Evolutionary conservation across 345 rosid genomes (phyloP), one percentile per base, ranked within the genome.

Genomic region (Bruguiera parviflora): DNA sequence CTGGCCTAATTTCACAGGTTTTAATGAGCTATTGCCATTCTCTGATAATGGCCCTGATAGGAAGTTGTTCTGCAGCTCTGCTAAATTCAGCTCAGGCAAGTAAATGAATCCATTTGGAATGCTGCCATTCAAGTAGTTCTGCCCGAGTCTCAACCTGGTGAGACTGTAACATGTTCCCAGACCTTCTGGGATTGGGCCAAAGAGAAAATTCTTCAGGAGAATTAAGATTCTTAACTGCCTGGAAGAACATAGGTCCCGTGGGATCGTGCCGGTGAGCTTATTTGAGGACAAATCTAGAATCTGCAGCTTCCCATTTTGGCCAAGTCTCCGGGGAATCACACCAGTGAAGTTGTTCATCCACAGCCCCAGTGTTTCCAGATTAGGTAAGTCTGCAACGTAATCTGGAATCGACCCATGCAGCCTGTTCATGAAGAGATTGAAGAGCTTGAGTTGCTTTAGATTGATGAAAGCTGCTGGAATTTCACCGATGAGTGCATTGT

Each of bases 311-410:
- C 95, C 89, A 71, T 85, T 94, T 73, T 68, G 68, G 69, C 98
- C 98, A 2, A 94, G 96, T 58, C 73, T 81, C 5, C 75, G 32
- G 58, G 98, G 98, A 70, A 91, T 87, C 66, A 77, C 69, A 5
- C 98, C 98, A 0, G 97, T 94, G 86, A 91, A 94, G 72, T 91
- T 91, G 73, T 94, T 94, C 80, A 79, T 85, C 98, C 97, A 94
- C 39, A 94, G 85, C 68, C 78, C 79, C 49, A 94, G 75, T 19
- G 80, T 72, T 65, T 89, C 80, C 71, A 94, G 69, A 76, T 82
- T 75, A 22, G 88, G 88, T 31, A 91, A 78, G 43, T 78, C 81
- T 10, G 87, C 89, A 10, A 87, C 75, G 58, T 81, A 89, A 68
- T 67, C 83, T 21, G 97, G 98, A 62, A 94, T 88, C 61, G 87